A percentile compares a stretch with the other conserved stretches of the same genome.
Evolutionary conservation across 2,329 filamentous ascomycete species (phyloP).

Genomic region (Cladosporium sphaerospermum): DNA sequence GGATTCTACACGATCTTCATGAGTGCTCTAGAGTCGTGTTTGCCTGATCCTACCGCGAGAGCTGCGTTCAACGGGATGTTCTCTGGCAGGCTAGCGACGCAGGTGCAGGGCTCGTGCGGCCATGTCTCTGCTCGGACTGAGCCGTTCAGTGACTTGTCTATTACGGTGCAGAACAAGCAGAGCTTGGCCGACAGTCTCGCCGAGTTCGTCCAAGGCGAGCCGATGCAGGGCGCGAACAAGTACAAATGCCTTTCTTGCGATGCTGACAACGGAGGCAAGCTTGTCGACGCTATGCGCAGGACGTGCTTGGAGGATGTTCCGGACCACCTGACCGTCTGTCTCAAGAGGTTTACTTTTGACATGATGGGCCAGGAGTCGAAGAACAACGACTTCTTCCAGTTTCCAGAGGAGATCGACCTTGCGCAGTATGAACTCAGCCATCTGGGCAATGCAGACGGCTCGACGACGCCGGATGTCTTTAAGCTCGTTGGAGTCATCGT

Average conservation of each 20-base stretch:
- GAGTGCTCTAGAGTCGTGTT: constrained; percentile 81
- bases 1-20: constrained; percentile 95
- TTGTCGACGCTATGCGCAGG: constrained; percentile 79
- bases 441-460: constrained; percentile 57
- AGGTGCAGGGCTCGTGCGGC: constrained; percentile 88
- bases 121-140: constrained; percentile 90
- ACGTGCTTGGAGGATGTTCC: constrained; percentile 89
- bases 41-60: constrained; percentile 62
- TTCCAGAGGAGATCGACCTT: constrained; percentile 79
- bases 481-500: constrained; percentile 93
- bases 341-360: constrained; percentile 84
- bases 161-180: constrained; percentile 88
- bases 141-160: constrained; percentile 89
- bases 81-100: constrained; percentile 84
- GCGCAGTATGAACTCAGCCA: constrained; percentile 83
- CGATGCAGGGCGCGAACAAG: constrained; percentile 96
- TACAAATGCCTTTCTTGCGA: constrained; percentile 94
- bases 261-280: constrained; percentile 46
- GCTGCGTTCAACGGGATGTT: constrained; percentile 75
- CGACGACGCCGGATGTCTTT: constrained; percentile 66
- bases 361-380: constrained; percentile 72
- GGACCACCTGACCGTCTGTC: constrained; percentile 88
- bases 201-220: constrained; percentile 92
- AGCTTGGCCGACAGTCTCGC: constrained; percentile 79
- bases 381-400: constrained; percentile 91